Evolutionary conservation across 371 early-diverging fungal genomes (phyloP).

Genomic region (Mortierella sp.): DNA sequence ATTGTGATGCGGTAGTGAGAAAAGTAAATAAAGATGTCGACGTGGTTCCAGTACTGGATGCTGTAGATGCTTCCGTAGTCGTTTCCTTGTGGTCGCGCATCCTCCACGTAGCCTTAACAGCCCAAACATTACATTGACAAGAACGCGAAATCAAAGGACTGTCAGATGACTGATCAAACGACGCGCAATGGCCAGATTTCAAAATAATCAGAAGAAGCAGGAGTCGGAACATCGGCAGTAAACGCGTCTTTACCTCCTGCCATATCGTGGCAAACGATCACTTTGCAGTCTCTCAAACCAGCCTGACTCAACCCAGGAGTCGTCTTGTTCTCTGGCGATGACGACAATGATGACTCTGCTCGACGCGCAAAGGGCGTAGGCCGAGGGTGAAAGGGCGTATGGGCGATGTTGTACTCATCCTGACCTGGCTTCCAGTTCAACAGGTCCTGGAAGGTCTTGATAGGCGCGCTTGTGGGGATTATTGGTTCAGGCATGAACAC

Average conservation of each 20-base stretch:
- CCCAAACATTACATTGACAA: not conserved
- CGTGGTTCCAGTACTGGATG: constrained; percentile 69
- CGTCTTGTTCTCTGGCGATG: not conserved
- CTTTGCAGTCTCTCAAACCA: constrained; percentile 27
- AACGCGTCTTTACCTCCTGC: constrained; percentile 60
- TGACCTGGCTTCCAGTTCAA: constrained; percentile 52
- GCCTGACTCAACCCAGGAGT: not conserved
- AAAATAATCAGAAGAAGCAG: not conserved
- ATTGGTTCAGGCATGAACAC: constrained; percentile 10
- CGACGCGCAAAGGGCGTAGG: constrained; percentile 14
- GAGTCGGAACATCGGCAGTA: no score
- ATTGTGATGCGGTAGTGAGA: constrained; percentile 71
- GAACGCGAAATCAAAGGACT: not conserved
- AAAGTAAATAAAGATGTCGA: constrained; percentile 78
- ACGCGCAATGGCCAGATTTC: not conserved
- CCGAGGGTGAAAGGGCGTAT: constrained; percentile 47
- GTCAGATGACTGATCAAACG: not conserved
- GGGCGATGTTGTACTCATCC: constrained; percentile 53
- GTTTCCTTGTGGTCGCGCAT: constrained; percentile 66
- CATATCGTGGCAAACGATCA: constrained; percentile 78
- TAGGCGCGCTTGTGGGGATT: constrained; percentile 33
- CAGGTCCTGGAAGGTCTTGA: constrained; percentile 46
- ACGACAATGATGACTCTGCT: not conserved
- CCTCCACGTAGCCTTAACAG: constrained; percentile 67
- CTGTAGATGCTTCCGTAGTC: constrained; percentile 61